Evolutionary conservation across 352 stramenopile species (phyloP), one percentile per base, ranked within the genome.

Genomic region (Phytophthora capsici): DNA sequence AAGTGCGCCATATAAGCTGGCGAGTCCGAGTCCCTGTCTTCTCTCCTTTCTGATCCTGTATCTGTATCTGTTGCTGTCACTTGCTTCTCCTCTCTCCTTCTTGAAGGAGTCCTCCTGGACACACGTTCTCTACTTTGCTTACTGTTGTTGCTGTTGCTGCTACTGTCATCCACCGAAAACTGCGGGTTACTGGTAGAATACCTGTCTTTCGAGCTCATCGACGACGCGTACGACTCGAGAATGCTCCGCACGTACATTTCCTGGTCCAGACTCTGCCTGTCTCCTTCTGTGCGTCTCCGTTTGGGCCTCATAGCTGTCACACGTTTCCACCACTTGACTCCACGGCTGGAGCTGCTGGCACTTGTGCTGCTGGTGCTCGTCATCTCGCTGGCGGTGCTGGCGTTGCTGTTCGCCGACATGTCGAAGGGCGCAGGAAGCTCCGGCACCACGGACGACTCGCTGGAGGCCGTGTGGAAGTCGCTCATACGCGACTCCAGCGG

Each of bases 221-320:
- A 91, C 53, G 83, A 91, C 66, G 71, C 75, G 62, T 89, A 90
- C 36, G 83, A 91, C 63, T 91, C 83, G 58, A 91, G 79, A 48
- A 91, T 85, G 45, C 75, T 89, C 45, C 83, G 78, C 59, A 90
- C 77, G 62, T 89, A 90, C 32, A 90, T 60, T 61, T 91, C 83
- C 50, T 89, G 80, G 66, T 90, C 80, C 12, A 77, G 22, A 43
- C 53, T 83, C 19, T 44, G 32, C 41, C 67, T 44, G 23, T 75
- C 37, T 49, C 66, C 58, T 22, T 23, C n/a, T 7, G n/a, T 69
- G 0, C 75, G 54, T 30, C 67, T 57, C 17, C 63, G 55, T 55
- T 66, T 73, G 16, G 45, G 58, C 7, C 71, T 60, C 50, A 75
- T 77, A 6, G 56, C 45, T 12, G 69, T 57, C 30, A 84, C 61